These are phyloP conservation scores for Ophiostoma sp. DNA, from an alignment of 2,329 filamentous ascomycete species.

Conservation along the genomic window DNA sequence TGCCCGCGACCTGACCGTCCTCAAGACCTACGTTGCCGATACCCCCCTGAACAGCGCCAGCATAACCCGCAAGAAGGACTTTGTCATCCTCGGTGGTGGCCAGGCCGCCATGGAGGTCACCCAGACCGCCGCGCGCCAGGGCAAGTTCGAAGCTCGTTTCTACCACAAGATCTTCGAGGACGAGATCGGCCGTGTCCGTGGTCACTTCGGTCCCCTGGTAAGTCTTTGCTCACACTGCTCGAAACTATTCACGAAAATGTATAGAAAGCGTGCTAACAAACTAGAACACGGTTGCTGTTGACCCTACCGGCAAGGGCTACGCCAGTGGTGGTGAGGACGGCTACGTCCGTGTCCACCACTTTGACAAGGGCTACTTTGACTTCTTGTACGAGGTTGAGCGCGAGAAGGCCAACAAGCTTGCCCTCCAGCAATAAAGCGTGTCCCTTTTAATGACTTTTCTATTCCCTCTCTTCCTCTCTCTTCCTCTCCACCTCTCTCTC, in stretches of 20 bases:
- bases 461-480: not conserved
- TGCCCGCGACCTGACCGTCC: slow-evolving; percentile 75
- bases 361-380: slow-evolving; percentile 97
- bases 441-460: not conserved
- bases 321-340: slow-evolving; percentile 96
- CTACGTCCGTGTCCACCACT: slow-evolving; percentile 96
- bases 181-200: slow-evolving; percentile 93
- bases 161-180: slow-evolving; percentile 99
- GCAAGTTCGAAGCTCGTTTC: slow-evolving; percentile 98
- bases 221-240: slow-evolving; percentile 24
- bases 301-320: slow-evolving; percentile 87
- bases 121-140: slow-evolving; percentile 85
- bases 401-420: slow-evolving; percentile 55
- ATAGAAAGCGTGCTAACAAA: slow-evolving; percentile 7
- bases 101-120: slow-evolving; percentile 99
- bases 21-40: slow-evolving; percentile 89
- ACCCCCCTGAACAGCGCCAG: slow-evolving; percentile 94
- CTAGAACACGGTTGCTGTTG: slow-evolving; percentile 83
- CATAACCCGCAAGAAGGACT: slow-evolving; percentile 94
- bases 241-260: too few relatives aligned
- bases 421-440: slow-evolving; percentile 24
- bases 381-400: slow-evolving; percentile 98
- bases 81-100: slow-evolving; percentile 94
- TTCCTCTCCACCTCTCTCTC: not conserved
- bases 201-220: slow-evolving; percentile 86